Evolutionary conservation across 192 early-diverging fungal genomes (phyloP).

Genomic region (Podila clonocystis): DNA sequence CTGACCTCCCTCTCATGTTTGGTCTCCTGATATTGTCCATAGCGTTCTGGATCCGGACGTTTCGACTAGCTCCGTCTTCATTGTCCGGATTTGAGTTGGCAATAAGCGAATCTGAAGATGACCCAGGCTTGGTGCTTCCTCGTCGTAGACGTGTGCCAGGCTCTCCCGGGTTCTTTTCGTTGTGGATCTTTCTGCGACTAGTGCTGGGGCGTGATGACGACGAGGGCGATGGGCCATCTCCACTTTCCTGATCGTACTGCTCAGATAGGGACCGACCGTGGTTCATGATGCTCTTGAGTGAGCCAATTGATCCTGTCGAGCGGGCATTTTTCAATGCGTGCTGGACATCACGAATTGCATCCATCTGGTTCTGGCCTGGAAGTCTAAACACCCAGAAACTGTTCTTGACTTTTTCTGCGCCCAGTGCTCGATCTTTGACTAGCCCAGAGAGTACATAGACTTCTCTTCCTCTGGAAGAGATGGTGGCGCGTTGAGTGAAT

Average conservation of each 20-base stretch:
- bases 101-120: not conserved
- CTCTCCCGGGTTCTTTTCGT: not conserved
- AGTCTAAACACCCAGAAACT: constrained; percentile 82
- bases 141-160: not conserved
- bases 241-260: not conserved
- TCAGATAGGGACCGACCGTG: constrained; percentile 26
- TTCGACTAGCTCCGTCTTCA: no score
- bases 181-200: constrained; percentile 7
- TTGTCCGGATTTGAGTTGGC: no score
- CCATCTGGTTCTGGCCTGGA: constrained; percentile 48
- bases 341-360: constrained; percentile 36
- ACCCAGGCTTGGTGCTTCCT: not conserved
- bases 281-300: constrained; percentile 48
- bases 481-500: constrained; percentile 86
- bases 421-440: constrained; percentile 62
- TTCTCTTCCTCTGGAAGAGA: constrained; percentile 81
- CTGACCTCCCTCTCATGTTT: no score
- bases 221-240: not conserved
- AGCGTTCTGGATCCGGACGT: no score
- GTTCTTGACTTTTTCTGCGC: constrained; percentile 74
- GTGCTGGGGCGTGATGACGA: not conserved
- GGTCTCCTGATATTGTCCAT: no score
- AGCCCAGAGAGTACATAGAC: constrained; percentile 86
- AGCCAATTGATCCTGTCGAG: constrained; percentile 27
- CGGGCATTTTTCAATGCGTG: constrained; percentile 20